Base-by-base conservation (phyloP, 1,139 yeast species). In the Hyphopichia pseudoburtonii region DNA sequence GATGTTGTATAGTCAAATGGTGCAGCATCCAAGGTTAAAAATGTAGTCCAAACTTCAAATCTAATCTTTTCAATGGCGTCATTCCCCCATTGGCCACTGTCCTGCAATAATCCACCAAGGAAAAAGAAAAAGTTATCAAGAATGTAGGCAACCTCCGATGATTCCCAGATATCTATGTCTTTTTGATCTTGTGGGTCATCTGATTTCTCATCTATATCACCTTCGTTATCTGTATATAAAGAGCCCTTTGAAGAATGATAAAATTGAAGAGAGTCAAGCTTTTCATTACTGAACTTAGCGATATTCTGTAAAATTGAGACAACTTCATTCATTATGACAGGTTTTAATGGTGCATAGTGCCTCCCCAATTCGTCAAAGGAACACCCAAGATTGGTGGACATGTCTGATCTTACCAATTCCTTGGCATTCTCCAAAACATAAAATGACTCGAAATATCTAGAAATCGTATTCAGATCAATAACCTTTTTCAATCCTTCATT, bases 301-400 rank as follows among this genome's bases (percentile, higher is more conserved):
- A 83, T 56, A 11, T 62, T 62, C 18, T 69, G 60, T 1, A 86
- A 65, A 21, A 85, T 49, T 2, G 56, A 52, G 9, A 72, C 62
- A 24, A 83, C 66, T 38, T 80, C 78, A 5, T 66, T 59, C 36
- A 79, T 62, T 26, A 90, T 78, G 0, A 64, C 54, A 0, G 85
- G 82, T 38, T 86, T 80, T 41, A 89, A 67, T 1, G 74, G 76
- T 1, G 95, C 83, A 51, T 87, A 87, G 55, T 90, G 97, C 50
- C 96, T 75, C 6, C 88, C 82, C 35, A 90, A 64, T 47, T 87
- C 95, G 53, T 90, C 96, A 50, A 89, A 72, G 0, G 86, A 74
- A 26, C 77, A 67, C 1, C 96, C 96, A 21, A 87, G 56, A 38
- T 64, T 71, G 16, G 70, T 69, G 11, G 76, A 70, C 50, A 67